Evolutionary conservation across 2,329 filamentous ascomycete species (phyloP).

Genomic region (Whalleya microplaca): DNA sequence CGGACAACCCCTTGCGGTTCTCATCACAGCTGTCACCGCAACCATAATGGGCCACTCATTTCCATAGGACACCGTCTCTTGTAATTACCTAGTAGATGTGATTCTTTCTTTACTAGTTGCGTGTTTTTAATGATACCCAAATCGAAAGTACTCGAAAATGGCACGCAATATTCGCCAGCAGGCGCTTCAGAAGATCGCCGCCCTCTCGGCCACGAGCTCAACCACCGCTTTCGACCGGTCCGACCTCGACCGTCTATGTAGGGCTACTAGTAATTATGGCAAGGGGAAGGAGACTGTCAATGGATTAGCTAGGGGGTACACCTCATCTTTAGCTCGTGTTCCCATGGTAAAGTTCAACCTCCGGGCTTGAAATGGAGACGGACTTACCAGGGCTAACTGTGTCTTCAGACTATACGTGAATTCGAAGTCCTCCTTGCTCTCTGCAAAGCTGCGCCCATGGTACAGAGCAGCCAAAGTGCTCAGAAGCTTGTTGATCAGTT

Average conservation of each 20-base stretch:
- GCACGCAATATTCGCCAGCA: slow-evolving; percentile 62
- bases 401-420: slow-evolving; percentile 76
- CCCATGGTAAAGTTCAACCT: slow-evolving; percentile 58
- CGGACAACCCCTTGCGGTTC: not conserved
- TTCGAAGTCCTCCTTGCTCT: slow-evolving; percentile 89
- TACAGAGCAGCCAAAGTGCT: slow-evolving; percentile 73
- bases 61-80: slow-evolving; percentile 18
- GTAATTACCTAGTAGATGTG: not conserved
- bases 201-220: slow-evolving; percentile 60
- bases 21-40: not conserved
- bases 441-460: slow-evolving; percentile 82
- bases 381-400: slow-evolving; percentile 20
- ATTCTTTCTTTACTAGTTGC: not conserved
- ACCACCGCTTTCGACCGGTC: slow-evolving; percentile 61
- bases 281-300: slow-evolving; percentile 51
- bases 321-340: slow-evolving; percentile 52
- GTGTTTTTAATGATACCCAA: not conserved
- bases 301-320: slow-evolving; percentile 47
- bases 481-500: slow-evolving; percentile 79
- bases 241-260: slow-evolving; percentile 65
- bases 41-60: not conserved
- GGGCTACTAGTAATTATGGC: slow-evolving; percentile 55
- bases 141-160: slow-evolving; percentile 47
- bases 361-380: not conserved
- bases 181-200: slow-evolving; percentile 68